Conservation (phyloP, 176 grass and related monocot genomes). For the Tillandsia fasciculata region DNA sequence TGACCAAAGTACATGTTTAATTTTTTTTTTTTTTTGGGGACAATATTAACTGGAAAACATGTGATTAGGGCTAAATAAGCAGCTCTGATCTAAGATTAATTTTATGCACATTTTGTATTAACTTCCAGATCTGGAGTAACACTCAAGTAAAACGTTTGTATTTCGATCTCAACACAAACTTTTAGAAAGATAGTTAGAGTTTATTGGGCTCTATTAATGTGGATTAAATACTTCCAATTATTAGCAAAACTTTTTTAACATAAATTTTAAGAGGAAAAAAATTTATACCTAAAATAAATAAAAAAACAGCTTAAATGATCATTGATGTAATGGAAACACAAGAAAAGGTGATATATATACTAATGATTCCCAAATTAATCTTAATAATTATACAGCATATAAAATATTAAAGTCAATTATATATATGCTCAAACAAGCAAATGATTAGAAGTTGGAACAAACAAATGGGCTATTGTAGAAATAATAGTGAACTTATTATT, state of each 20-base stretch:
- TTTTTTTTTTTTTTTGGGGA: background rate
- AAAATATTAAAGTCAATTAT: background rate
- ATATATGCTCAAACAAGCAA: background rate
- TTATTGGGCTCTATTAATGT: no score
- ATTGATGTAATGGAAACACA: background rate
- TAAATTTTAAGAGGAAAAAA: no score
- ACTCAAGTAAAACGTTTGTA: no score
- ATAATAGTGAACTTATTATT: background rate
- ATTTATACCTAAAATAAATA: no score
- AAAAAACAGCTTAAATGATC: background rate
- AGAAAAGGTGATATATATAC: background rate
- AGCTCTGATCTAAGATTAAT: background rate
- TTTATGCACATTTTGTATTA: background rate
- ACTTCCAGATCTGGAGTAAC: no score
- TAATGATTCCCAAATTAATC: background rate
- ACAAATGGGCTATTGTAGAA: background rate
- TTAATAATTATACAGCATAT: background rate
- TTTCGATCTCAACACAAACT: background rate
- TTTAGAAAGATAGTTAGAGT: background rate
- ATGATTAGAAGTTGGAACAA: constrained; percentile 1
- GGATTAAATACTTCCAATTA: no score
- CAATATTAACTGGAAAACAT: background rate
- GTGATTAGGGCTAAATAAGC: background rate
- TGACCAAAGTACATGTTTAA: background rate
- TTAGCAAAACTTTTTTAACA: no score